Evolutionary conservation across 2,329 filamentous ascomycete genomes (phyloP).

Genomic region (Onygena corvina): DNA sequence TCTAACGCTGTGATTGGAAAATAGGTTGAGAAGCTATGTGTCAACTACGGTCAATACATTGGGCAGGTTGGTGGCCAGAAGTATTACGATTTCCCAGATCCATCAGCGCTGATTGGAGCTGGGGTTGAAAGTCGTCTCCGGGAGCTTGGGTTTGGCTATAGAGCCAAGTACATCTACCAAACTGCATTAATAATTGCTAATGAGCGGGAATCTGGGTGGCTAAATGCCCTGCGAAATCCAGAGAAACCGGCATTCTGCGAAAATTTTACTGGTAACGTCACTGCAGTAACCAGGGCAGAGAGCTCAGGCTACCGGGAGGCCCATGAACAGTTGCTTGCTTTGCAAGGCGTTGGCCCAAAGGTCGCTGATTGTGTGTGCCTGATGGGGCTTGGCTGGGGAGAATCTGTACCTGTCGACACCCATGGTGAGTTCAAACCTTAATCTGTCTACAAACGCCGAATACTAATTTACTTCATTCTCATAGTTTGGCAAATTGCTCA

Average conservation of each 20-base stretch:
- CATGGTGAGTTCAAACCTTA: slow-evolving; percentile 43
- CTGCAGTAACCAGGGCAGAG: slow-evolving; percentile 38
- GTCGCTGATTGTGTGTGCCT: slow-evolving; percentile 93
- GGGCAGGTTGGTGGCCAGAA: slow-evolving; percentile 55
- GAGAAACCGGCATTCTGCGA: slow-evolving; percentile 51
- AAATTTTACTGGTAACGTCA: slow-evolving; percentile 25
- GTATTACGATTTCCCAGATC: slow-evolving; percentile 79
- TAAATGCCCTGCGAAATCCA: slow-evolving; percentile 66
- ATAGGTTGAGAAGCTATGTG: slow-evolving; percentile 72
- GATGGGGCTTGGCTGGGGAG: slow-evolving; percentile 92
- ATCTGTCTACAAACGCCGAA: background rate
- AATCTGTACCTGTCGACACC: slow-evolving; percentile 90
- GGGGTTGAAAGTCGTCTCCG: slow-evolving; percentile 72
- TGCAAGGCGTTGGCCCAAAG: slow-evolving; percentile 89
- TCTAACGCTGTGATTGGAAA: background rate
- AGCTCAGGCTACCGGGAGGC: slow-evolving; percentile 59
- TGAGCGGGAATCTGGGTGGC: slow-evolving; percentile 59
- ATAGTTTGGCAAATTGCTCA: slow-evolving; percentile 93
- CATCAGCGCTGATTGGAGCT: slow-evolving; percentile 57
- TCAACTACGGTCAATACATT: slow-evolving; percentile 68
- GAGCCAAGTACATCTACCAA: slow-evolving; percentile 80
- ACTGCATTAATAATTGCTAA: slow-evolving; percentile 65
- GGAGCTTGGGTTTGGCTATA: slow-evolving; percentile 81
- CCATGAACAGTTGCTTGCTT: slow-evolving; percentile 62
- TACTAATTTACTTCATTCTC: slow-evolving; percentile 11